Evolutionary conservation across 495 filamentous ascomycete species (phyloP).

Genomic region (Trichocladium uniseriatum): DNA sequence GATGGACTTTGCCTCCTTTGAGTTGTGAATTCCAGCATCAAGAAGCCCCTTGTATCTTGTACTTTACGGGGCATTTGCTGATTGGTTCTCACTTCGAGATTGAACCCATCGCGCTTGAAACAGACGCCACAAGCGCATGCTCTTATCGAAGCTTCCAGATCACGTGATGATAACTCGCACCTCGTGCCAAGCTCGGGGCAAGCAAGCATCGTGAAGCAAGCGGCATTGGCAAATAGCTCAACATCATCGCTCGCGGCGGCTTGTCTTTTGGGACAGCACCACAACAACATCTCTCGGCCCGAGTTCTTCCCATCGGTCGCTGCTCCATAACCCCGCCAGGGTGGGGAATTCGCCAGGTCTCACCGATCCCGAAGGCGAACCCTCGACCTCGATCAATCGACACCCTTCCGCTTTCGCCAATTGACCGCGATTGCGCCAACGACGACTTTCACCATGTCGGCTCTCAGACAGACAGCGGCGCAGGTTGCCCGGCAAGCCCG

Average conservation of each 20-base stretch:
- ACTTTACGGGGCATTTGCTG: conserved; percentile 24
- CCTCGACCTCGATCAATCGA: conserved; percentile 3
- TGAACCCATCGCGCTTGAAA: background rate
- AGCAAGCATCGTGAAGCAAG: conserved; percentile 2
- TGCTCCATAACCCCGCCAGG: background rate
- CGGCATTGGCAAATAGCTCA: conserved; percentile 12
- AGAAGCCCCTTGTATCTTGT: conserved; percentile 3
- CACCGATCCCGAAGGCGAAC: conserved; percentile 3
- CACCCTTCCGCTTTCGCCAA: conserved; percentile 8
- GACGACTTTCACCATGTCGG: conserved; percentile 32
- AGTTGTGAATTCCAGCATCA: too few relatives aligned
- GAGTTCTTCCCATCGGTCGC: background rate
- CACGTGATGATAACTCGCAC: conserved; percentile 11
- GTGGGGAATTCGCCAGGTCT: background rate
- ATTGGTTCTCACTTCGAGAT: conserved; percentile 14
- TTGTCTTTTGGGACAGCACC: background rate
- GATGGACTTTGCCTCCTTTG: conserved; percentile 16
- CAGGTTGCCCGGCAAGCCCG: conserved; percentile 30
- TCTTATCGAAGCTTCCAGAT: background rate
- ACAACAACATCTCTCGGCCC: background rate
- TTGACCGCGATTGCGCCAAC: conserved; percentile 5
- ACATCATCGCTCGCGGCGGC: conserved; percentile 1
- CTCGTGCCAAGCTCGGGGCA: conserved; percentile 9
- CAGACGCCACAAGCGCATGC: background rate
- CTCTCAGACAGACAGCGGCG: conserved; percentile 35